Conservation (phyloP, 2,329 filamentous ascomycete species). For the Colletotrichum somersetense region DNA sequence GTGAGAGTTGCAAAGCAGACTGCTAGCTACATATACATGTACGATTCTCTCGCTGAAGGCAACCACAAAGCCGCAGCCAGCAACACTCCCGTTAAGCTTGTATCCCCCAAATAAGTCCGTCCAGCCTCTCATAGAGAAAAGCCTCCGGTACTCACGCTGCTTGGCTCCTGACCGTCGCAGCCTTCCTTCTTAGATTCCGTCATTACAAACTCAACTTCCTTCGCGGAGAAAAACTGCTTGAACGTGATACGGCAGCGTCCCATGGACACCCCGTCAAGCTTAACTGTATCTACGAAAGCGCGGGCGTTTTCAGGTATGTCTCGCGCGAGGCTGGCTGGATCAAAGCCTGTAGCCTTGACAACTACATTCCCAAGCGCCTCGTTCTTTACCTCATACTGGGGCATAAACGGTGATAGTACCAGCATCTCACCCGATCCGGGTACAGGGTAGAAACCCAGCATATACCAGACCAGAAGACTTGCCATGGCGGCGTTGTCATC, state of each 20-base stretch:
- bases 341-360: constrained; percentile 14
- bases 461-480: constrained; percentile 12
- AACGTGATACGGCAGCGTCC: constrained; percentile 5
- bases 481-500: constrained; percentile 16
- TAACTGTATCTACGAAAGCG: constrained; percentile 8
- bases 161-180: constrained; percentile 22
- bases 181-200: background rate
- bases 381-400: background rate
- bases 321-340: background rate
- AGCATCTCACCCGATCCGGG: constrained; percentile 10
- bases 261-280: background rate
- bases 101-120: too few relatives aligned
- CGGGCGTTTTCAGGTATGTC: constrained; percentile 1
- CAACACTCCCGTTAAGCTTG: too few relatives aligned
- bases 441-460: constrained; percentile 1
- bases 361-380: background rate
- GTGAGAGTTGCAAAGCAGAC: too few relatives aligned
- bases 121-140: background rate
- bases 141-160: background rate
- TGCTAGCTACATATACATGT: too few relatives aligned
- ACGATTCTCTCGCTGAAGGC: too few relatives aligned
- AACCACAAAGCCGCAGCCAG: too few relatives aligned
- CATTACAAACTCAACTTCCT: constrained; percentile 18
- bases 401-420: constrained; percentile 19
- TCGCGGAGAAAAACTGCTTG: constrained; percentile 5